Base-by-base conservation (phyloP, 306 rosid genomes). In the Hippophae tibetana region DNA sequence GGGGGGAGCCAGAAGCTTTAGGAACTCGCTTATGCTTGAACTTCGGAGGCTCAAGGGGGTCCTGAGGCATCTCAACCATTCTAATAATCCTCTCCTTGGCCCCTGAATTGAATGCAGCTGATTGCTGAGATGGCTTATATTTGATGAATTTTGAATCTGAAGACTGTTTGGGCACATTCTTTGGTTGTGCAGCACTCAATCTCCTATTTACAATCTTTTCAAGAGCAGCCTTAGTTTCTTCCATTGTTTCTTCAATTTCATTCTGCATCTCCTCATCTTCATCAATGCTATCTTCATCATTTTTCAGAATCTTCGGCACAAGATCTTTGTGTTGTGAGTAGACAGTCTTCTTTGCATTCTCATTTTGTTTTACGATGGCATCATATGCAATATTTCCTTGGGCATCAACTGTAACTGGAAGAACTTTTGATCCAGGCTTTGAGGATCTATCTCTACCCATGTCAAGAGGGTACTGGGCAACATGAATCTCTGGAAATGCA, bases 21-120 rank as follows among this genome's bases (percentile, higher is more conserved):
- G 92, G 98, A 31, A 85, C 98, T 26, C 96, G 81, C 87, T 90
- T 90, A 57, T 90, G 92, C 82, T 87, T 90, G 65, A 90, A 87
- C 78, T 90, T 87, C 0, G 94, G 96, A 26, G 97, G 95, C 74
- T 90, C 94, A 40, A 90, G 90, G 7, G 97, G 95, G 72, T 90
- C 96, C 63, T 85, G 94, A 0, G 89, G 96, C 96, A 83, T 87
- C 80, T 87, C 90, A 53, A 79, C 84, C 97, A 90, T 85, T 69
- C 92, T 82, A 50, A 90, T 84, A 43, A 90, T 82, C 76, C 97
- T 82, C 76, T 87, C 96, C 59, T 80, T 87, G 0, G 95, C 96
- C 9, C 97, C 92, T 0, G 92, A 85, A 72, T 87, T 90, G 65
- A 87, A 90, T 5, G 97, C 96, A 0, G 79, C 79, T 0, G 83